Evolutionary conservation across 768 basidiomycete species (phyloP).

Genomic region (Calvatia gigantea): DNA sequence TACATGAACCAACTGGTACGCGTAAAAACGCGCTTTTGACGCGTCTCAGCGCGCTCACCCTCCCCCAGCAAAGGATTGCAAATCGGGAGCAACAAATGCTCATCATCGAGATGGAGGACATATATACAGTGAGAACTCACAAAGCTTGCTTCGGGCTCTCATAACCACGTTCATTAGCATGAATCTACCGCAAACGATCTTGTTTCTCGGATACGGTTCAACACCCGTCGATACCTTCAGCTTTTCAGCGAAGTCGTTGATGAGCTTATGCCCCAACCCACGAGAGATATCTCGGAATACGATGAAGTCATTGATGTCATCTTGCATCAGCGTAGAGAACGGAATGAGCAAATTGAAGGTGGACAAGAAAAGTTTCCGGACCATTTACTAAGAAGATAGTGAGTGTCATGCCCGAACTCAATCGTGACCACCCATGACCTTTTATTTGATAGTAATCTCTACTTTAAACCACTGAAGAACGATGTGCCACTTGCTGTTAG

Average conservation of each 20-base stretch:
- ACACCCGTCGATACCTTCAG: slow-evolving; percentile 85
- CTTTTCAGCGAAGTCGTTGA: slow-evolving; percentile 92
- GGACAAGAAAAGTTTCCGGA: slow-evolving; percentile 81
- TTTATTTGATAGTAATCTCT: slow-evolving; percentile 67
- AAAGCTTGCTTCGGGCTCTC: slow-evolving; percentile 10
- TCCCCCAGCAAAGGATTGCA: slow-evolving; percentile 78
- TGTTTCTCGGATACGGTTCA: slow-evolving; percentile 73
- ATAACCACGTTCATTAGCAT: slow-evolving; percentile 39
- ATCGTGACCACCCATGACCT: slow-evolving; percentile 15
- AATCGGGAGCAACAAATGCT: slow-evolving; percentile 93
- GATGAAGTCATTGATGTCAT: slow-evolving; percentile 98
- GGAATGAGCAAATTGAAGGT: slow-evolving; percentile 79
- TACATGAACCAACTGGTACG: slow-evolving; percentile 84
- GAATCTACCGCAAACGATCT: slow-evolving; percentile 71
- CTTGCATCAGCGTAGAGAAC: slow-evolving; percentile 86
- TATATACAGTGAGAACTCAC: slow-evolving; percentile 52
- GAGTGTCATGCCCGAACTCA: slow-evolving; percentile 32
- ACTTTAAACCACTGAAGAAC: slow-evolving; percentile 83
- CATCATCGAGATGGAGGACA: slow-evolving; percentile 84
- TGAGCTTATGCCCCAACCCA: slow-evolving; percentile 82
- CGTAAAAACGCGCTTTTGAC: slow-evolving; percentile 23
- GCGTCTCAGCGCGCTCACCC: slow-evolving; percentile 24
- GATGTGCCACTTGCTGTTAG: slow-evolving; percentile 84
- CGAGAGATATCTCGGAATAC: slow-evolving; percentile 84
- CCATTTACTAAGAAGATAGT: slow-evolving; percentile 94